These are phyloP conservation scores for Uromyces viciae-fabae DNA, from an alignment of 1,284 basidiomycete species.

Conservation along the genomic window DNA sequence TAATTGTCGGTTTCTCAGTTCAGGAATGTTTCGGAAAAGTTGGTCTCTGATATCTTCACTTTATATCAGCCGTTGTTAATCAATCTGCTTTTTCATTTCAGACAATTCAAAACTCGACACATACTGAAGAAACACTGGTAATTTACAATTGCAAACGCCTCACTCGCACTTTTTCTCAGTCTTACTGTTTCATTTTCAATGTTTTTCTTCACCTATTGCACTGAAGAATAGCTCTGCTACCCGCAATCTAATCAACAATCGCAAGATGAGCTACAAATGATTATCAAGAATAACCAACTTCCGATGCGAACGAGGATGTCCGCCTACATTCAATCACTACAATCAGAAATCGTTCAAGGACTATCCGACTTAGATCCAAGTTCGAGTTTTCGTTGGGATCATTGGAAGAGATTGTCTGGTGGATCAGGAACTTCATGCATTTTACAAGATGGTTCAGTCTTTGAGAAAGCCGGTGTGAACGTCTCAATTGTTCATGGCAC, in stretches of 20 bases:
- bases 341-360: conserved; percentile 73
- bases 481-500: conserved; percentile 85
- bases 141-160: not conserved
- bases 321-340: conserved; percentile 72
- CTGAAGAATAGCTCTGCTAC: not conserved
- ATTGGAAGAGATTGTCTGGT: conserved; percentile 77
- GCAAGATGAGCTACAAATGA: not conserved
- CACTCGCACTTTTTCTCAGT: not conserved
- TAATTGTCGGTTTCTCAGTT: not conserved
- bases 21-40: not conserved
- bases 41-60: not conserved
- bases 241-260: not conserved
- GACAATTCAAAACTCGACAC: not conserved
- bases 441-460: conserved; percentile 67
- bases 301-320: conserved; percentile 77
- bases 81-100: not conserved
- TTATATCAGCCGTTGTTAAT: not conserved
- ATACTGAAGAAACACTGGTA: conserved; percentile 13
- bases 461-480: conserved; percentile 97
- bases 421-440: conserved; percentile 85
- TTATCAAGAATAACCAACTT: conserved; percentile 42
- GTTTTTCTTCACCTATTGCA: not conserved
- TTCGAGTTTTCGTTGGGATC: conserved; percentile 77
- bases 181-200: not conserved
- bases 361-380: conserved; percentile 75